Conservation (phyloP, 208 protist genomes). For the Trypanosoma melophagium region DNA sequence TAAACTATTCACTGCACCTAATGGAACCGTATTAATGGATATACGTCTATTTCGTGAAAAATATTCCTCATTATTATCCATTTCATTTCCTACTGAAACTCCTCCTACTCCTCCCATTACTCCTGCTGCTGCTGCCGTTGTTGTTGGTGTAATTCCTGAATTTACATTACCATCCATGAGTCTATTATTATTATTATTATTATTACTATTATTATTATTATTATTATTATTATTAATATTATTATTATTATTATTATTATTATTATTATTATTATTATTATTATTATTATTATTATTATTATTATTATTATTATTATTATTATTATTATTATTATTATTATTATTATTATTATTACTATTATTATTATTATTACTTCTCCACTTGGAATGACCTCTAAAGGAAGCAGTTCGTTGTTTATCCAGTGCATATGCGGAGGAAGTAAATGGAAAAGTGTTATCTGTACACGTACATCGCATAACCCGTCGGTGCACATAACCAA, state of each 20-base stretch:
- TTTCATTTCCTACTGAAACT: neutral
- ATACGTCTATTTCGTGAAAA: neutral
- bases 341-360: too few species aligned
- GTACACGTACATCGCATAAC: slow-evolving; percentile 22
- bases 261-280: too few species aligned
- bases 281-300: too few species aligned
- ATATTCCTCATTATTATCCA: neutral
- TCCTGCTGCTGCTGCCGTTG: neutral
- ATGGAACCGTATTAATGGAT: too few species aligned
- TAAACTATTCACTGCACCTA: neutral
- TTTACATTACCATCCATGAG: neutral
- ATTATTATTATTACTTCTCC: neutral
- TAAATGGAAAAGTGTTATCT: neutral
- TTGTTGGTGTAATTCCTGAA: neutral
- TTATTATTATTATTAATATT: too few species aligned
- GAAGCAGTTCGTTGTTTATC: neutral
- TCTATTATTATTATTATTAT: slow-evolving; percentile 2
- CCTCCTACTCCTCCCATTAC: neutral
- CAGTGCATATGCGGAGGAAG: too few species aligned
- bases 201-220: neutral
- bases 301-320: too few species aligned
- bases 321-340: too few species aligned
- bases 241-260: too few species aligned
- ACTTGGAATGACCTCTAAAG: neutral
- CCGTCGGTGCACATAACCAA: slow-evolving; percentile 27